Base-by-base conservation (phyloP, 495 filamentous ascomycete species). In the Aspergillus indologenus region DNA sequence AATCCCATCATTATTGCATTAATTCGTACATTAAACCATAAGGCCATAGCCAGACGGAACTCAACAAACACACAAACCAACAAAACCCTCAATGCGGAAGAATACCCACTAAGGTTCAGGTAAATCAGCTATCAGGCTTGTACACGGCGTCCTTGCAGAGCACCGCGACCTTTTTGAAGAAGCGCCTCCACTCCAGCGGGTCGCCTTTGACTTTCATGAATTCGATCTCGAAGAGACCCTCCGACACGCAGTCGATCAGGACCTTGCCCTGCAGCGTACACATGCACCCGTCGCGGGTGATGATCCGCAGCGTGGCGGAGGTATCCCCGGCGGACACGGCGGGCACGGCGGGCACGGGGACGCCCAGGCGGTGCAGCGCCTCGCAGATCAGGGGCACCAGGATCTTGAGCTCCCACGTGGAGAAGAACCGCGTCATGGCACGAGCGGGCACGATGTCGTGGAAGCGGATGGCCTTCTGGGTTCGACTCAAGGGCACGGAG, bases 171-270 rank as follows among this genome's bases (percentile, higher is more conserved):
- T 88, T 90, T 75, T 97, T 99, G 80, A 99, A 99, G 68, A 99
- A 93, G 52, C 94, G 81, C 56, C 94, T 81, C 94, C 94, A 99
- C 80, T 97, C 94, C 29, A 99, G 72, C 12, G 95, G 95, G 79
- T 99, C 94, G 14, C 95, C 94, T 75, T 95, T 95, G 43, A 87
- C 82, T 73, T 99, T 99, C 61, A 96, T 82, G 71, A 99, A 98
- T 57, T 90, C 80, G 12, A 96, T 89, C 74, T 97, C 91, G 47
- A 93, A 78, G 54, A 96, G 65, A 14, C 72, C 75, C 56, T 80
- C 83, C 3, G 77, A 73, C 52, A 90, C 83, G 68, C 79, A 83
- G 66, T 95, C 90, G 21, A 97, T 83, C 15, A 92, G 71, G 42
- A 98, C 85, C 63, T 91, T 90, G 14, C 95, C 94, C 63, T 87